Base-by-base conservation (phyloP, 192 early-diverging fungal species). In the Coemansia sp. region DNA sequence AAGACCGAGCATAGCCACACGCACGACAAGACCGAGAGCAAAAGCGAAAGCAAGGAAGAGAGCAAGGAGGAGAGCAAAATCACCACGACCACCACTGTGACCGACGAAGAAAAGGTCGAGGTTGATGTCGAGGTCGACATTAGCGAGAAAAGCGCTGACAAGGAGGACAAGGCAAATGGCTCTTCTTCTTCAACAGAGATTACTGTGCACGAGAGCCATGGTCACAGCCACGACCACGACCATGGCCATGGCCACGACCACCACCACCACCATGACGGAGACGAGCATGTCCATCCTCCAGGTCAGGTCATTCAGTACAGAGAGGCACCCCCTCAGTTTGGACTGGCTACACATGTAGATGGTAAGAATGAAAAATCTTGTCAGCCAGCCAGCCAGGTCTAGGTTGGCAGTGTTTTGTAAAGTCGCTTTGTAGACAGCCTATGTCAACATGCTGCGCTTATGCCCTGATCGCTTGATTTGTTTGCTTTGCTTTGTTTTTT, bases 281-380 rank as follows among this genome's bases (percentile, higher is more conserved):
- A 67, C 22, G 48, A 52, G 10, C 42, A 55, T 22, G 63, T 54
- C 8, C 75, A 77, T 30, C 69, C 70, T 11, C 63, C 48, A 4
- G 75, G 80, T 11, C 66, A 73, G 55, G 73, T 60, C 18, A 75
- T 81, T 16, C 65, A 72, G 66, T 81, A 81, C 57, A 56, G 51
- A 17, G 78, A 81, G 40, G 73, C 78, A 7, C 68, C 78, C 2
- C 78, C 78, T 7, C 78, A 81, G 68, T 82, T 82, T 58, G 72
- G 72, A 17, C 71, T 82, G 18, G 80, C 80, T n/a, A 62, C 49
- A 2, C 73, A 76, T 50, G 80, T 82, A 33, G 80, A 82, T 66
- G 68, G 74, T 76, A 76, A 72, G 78, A 72, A 57, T 3, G 3
- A 50, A 29, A 7, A 31, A 56, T 8, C 12, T 45, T 12, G 42